phyloP scores from a whole-genome alignment of 2,329 filamentous ascomycete genomes.

The Aspergillus glaucus region DNA sequence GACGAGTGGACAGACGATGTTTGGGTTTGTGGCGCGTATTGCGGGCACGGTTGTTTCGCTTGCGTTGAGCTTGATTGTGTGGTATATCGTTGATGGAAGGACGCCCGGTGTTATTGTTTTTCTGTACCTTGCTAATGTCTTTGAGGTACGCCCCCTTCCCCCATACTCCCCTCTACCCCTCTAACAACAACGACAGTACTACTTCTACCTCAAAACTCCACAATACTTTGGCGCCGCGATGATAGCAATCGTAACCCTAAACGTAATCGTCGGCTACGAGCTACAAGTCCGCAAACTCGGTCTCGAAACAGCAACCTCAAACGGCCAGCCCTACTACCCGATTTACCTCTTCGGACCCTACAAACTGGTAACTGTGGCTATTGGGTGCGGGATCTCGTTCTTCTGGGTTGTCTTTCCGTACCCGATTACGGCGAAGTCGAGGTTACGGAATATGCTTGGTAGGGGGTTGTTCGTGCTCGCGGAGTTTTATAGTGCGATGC shows the following conservation, averaged over 20 bases:
- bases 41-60: constrained; percentile 59
- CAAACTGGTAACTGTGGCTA: constrained; percentile 60
- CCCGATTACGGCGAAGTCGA: constrained; percentile 63
- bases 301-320: constrained; percentile 44
- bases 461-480: constrained; percentile 64
- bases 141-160: constrained; percentile 33
- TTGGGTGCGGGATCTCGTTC: constrained; percentile 63
- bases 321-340: constrained; percentile 62
- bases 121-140: constrained; percentile 58
- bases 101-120: constrained; percentile 61
- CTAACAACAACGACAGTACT: constrained; percentile 38
- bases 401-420: constrained; percentile 72
- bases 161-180: not conserved
- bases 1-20: constrained; percentile 61
- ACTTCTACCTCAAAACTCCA: constrained; percentile 62
- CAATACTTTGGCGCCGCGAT: constrained; percentile 56
- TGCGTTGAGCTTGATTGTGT: constrained; percentile 56
- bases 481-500: constrained; percentile 65
- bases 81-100: constrained; percentile 63
- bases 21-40: constrained; percentile 61
- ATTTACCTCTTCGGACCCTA: constrained; percentile 67
- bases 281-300: constrained; percentile 57
- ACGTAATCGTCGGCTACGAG: constrained; percentile 66
- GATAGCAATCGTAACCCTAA: constrained; percentile 53
- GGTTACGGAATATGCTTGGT: constrained; percentile 60